These are phyloP conservation scores for Gnomoniopsis smithogilvyi DNA, from an alignment of 2,329 filamentous ascomycete species.

Conservation along the genomic window DNA sequence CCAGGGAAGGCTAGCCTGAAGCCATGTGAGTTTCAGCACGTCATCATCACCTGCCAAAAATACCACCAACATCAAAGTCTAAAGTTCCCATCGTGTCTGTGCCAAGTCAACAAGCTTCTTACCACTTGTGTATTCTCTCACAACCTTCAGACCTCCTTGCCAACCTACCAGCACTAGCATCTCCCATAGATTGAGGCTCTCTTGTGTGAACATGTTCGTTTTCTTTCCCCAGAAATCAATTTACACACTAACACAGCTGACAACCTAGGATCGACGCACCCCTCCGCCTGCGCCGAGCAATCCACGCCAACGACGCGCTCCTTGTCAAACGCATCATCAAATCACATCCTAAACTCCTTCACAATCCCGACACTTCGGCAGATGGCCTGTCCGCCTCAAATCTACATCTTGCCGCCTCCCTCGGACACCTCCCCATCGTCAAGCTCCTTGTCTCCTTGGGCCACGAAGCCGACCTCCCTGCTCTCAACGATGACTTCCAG, in stretches of 20 bases:
- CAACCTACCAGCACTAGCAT: too few relatives aligned
- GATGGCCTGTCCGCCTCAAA: conserved; percentile 74
- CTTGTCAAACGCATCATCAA: conserved; percentile 75
- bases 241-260: background rate
- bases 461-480: conserved; percentile 66
- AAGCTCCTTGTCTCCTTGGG: conserved; percentile 68
- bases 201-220: background rate
- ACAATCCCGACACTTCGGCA: conserved; percentile 74
- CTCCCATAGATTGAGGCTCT: too few relatives aligned
- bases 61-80: background rate
- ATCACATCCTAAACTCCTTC: conserved; percentile 66
- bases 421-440: conserved; percentile 68
- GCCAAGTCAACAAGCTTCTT: background rate
- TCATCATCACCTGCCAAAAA: conserved; percentile 1
- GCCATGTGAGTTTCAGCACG: background rate
- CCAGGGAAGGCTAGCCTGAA: too few relatives aligned
- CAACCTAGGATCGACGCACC: conserved; percentile 69
- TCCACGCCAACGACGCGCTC: conserved; percentile 67
- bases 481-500: conserved; percentile 75
- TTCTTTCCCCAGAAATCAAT: background rate
- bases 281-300: conserved; percentile 76
- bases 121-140: too few relatives aligned
- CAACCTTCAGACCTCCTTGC: too few relatives aligned
- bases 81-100: too few relatives aligned
- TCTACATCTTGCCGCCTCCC: conserved; percentile 73